Evolutionary conservation across 495 filamentous ascomycete genomes (phyloP), one percentile per base, ranked within the genome.

Genomic region (Ramalina intermedia): DNA sequence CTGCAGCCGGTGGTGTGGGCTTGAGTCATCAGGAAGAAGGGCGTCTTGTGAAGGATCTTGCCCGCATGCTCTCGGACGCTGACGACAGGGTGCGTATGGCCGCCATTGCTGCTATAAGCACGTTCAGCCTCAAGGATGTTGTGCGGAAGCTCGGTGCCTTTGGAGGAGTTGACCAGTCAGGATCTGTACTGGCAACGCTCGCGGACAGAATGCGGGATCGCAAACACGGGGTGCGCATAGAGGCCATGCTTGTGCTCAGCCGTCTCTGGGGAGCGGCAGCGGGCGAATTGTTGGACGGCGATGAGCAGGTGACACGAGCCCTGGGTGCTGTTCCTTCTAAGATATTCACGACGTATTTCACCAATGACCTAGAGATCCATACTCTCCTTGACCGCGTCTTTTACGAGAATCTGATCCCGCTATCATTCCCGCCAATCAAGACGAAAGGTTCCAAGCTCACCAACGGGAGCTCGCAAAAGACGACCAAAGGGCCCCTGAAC

Each of bases 71-170:
- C 2, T 79, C 76, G 2, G 91, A 98, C 58, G 75, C 73, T 12
- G 93, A 99, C 57, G 91, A 99, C 51, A 86, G 77, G 52, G 91
- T 99, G 36, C 77, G 91, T 43, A 65, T 96, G 40, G 82, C 90
- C 14, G 88, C 88, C 14, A 82, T 96, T 11, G 80, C 83, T 57
- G 81, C 81, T 0, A 73, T 99, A 23, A 83, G 81, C 39, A 74
- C 71, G 27, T 86, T 93, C 64, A 76, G 76, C 47, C 80, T 95
- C 61, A 68, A 72, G 47, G 78, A 93, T 56, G 73, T 96, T 41
- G 73, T 95, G 41, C 66, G 78, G 29, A 94, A 93, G 57, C 68
- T 99, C 23, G 85, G 82, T 5, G 72, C 76, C 2, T 74, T 69
- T 55, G 89, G 88, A 38, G 79, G 82, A 29, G 75, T 88, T 21